A percentile compares a stretch with the other conserved stretches of the same genome.
phyloP scores from a whole-genome alignment of 2,329 filamentous ascomycete genomes.

The Monilinia fructicola region DNA sequence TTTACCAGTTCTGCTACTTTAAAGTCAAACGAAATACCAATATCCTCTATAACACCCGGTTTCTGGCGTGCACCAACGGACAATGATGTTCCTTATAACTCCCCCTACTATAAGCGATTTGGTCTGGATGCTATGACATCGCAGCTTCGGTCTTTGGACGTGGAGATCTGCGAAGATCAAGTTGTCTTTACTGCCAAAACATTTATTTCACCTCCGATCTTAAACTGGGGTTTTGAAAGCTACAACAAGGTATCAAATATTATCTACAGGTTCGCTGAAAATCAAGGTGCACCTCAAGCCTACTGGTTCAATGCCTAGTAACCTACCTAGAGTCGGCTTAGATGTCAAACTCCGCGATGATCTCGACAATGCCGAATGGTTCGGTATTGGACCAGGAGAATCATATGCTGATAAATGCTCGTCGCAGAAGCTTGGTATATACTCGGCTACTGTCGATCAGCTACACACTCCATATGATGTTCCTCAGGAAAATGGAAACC shows the following conservation, averaged over 20 bases:
- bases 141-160: slow-evolving; percentile 47
- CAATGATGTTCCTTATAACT: slow-evolving; percentile 57
- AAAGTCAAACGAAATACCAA: slow-evolving; percentile 1
- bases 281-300: slow-evolving; percentile 50
- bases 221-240: slow-evolving; percentile 59
- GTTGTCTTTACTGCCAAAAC: slow-evolving; percentile 47
- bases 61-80: slow-evolving; percentile 67
- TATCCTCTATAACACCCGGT: slow-evolving; percentile 29
- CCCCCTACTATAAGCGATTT: slow-evolving; percentile 58
- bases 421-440: slow-evolving; percentile 58
- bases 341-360: slow-evolving; percentile 51
- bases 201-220: slow-evolving; percentile 57
- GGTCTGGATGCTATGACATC: slow-evolving; percentile 50
- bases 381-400: slow-evolving; percentile 65
- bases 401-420: slow-evolving; percentile 66
- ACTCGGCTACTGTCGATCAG: slow-evolving; percentile 48
- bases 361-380: slow-evolving; percentile 58
- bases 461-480: slow-evolving; percentile 63
- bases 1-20: slow-evolving; percentile 29
- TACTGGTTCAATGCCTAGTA: slow-evolving; percentile 50
- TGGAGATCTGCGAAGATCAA: slow-evolving; percentile 37
- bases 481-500: slow-evolving; percentile 50
- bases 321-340: slow-evolving; percentile 62
- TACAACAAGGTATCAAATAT: slow-evolving; percentile 53
- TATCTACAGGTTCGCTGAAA: slow-evolving; percentile 46